Evolutionary conservation across 306 rosid species (phyloP).

Genomic region (Pterocarpus santalinus): DNA sequence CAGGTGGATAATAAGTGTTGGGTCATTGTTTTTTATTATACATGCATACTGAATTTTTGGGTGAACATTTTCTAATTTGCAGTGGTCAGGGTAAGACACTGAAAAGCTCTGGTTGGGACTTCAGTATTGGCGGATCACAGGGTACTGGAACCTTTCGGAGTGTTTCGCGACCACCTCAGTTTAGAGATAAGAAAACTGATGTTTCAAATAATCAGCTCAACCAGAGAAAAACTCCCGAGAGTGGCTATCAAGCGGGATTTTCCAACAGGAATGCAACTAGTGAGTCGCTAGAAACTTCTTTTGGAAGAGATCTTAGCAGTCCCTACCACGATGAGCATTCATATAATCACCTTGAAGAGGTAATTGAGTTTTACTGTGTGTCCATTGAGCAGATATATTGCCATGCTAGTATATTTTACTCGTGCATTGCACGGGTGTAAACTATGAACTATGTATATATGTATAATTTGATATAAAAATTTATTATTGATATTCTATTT

Average conservation of each 20-base stretch:
- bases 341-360: conserved; percentile 68
- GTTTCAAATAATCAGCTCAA: conserved; percentile 59
- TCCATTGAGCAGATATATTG: no score
- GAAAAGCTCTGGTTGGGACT: conserved; percentile 97
- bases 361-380: conserved; percentile 52
- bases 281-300: conserved; percentile 54
- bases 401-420: no score
- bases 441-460: no score
- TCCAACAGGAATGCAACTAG: conserved; percentile 58
- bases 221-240: conserved; percentile 68
- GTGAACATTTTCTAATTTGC: conserved; percentile 55
- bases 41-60: conserved; percentile 37
- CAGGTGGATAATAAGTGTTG: conserved; percentile 68
- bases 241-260: conserved; percentile 61
- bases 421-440: no score
- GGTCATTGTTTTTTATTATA: conserved; percentile 29
- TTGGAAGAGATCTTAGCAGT: conserved; percentile 58
- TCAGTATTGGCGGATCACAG: conserved; percentile 84
- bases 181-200: conserved; percentile 78
- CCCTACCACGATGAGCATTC: conserved; percentile 51
- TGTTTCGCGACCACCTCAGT: conserved; percentile 87
- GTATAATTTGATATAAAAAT: no score
- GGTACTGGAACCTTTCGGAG: conserved; percentile 84
- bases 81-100: conserved; percentile 79
- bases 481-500: no score